Base-by-base conservation (phyloP, 129 eudicot genomes). In the Pseudognaphalium luteoalbum region DNA sequence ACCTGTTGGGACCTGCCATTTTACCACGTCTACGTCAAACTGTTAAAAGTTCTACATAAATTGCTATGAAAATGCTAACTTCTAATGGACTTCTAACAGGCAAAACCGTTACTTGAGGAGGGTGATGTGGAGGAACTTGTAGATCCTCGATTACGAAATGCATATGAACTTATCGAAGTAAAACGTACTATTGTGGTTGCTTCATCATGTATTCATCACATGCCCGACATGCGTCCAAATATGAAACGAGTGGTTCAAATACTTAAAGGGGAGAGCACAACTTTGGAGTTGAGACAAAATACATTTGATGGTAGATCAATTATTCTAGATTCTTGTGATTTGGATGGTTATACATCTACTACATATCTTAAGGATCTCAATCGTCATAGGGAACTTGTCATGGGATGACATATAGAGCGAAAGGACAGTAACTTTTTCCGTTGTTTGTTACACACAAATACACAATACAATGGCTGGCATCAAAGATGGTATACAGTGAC, bases 91-190 rank as follows among this genome's bases (percentile, higher is more conserved):
- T 25, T 39, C 44, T 39, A 44, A 29, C 66, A 91, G 97, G 97
- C 97, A 57, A 91, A 91, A 73, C 91, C 95, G 17, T 81, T 83
- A 30, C 80, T 91, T 7, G 90, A 91, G 72, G 17, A 75, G 30
- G 85, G 81, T 70, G 76, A 82, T 35, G 78, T 81, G 21, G 73
- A 83, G 39, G 88, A 84, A 59, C 73, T 91, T 50, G 87, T 84
- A 47, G 97, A 91, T 81, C 92, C 95, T 37, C 81, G 65, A 62
- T 68, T 91, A 73, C 92, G 86, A 60, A 77, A 75, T 1, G 66
- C 62, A 3, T 88, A 88, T 73, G 84, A 91, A 73, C 39, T 41
- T 8, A 35, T 39, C 4, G 92, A 88, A 59, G 76, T 91, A 78
- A 85, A 78, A 12, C 90, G 92, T 0, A 72, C 82, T 15, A 81